These are phyloP conservation scores for Microcyclosporella mali DNA, from an alignment of 2,329 filamentous ascomycete genomes.

Conservation along the genomic window DNA sequence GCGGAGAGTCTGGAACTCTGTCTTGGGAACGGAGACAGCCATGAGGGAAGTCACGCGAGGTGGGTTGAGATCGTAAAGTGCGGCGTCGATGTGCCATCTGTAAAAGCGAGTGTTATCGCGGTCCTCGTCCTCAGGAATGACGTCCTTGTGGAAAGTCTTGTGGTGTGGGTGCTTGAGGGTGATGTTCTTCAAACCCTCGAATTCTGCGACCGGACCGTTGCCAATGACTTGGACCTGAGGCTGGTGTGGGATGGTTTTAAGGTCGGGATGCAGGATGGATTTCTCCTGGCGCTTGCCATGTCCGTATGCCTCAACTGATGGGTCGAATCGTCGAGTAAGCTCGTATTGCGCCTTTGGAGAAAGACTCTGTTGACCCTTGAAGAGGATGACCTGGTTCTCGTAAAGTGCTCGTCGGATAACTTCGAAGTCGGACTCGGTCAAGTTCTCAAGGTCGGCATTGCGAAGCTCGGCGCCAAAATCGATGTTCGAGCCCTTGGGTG, in stretches of 20 bases:
- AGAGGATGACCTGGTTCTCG: slow-evolving; percentile 61
- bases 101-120: slow-evolving; percentile 58
- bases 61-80: slow-evolving; percentile 68
- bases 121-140: slow-evolving; percentile 57
- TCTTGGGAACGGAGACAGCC: slow-evolving; percentile 65
- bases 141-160: slow-evolving; percentile 64
- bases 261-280: slow-evolving; percentile 66
- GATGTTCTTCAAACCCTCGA: slow-evolving; percentile 65
- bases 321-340: slow-evolving; percentile 68
- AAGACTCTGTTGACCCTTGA: slow-evolving; percentile 60
- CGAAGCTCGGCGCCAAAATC: slow-evolving; percentile 27
- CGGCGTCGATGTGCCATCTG: slow-evolving; percentile 75
- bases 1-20: slow-evolving; percentile 58
- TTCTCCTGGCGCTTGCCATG: slow-evolving; percentile 69
- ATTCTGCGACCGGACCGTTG: slow-evolving; percentile 62
- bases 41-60: slow-evolving; percentile 67
- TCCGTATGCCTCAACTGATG: slow-evolving; percentile 58
- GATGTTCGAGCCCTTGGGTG: slow-evolving; percentile 17
- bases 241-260: slow-evolving; percentile 74
- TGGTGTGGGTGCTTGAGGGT: slow-evolving; percentile 70
- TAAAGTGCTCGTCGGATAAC: slow-evolving; percentile 61
- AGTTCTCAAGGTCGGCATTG: slow-evolving; percentile 26
- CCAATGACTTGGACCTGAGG: slow-evolving; percentile 76
- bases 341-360: slow-evolving; percentile 67
- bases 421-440: slow-evolving; percentile 56